Percentiles rank a stretch among this genome's conserved stretches.
phyloP scores from a whole-genome alignment of 2,329 filamentous ascomycete genomes.

The Cytospora piceicola region DNA sequence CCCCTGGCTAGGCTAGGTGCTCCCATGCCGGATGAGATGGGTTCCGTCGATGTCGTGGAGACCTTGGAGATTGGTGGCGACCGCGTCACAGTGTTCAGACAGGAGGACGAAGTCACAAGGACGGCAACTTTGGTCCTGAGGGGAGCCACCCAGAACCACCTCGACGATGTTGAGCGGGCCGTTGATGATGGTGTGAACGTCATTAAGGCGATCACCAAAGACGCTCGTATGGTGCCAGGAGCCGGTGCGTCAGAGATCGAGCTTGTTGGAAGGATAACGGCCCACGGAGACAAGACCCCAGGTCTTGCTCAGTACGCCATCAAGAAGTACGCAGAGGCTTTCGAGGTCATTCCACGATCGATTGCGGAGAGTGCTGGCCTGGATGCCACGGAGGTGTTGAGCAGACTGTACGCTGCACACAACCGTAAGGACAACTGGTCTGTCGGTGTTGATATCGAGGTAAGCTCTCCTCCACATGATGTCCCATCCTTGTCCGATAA shows the following conservation, averaged over 20 bases:
- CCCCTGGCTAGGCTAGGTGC: slow-evolving; percentile 94
- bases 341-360: slow-evolving; percentile 93
- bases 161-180: slow-evolving; percentile 94
- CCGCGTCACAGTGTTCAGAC: slow-evolving; percentile 96
- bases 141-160: slow-evolving; percentile 95
- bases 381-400: slow-evolving; percentile 95
- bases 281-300: slow-evolving; percentile 88
- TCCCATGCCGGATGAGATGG: slow-evolving; percentile 99
- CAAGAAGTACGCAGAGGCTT: slow-evolving; percentile 95
- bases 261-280: slow-evolving; percentile 88
- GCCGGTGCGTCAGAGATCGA: slow-evolving; percentile 95
- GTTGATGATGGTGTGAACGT: slow-evolving; percentile 99
- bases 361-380: slow-evolving; percentile 93
- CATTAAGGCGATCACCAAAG: slow-evolving; percentile 96
- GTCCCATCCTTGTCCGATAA: neutral
- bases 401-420: slow-evolving; percentile 90
- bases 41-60: slow-evolving; percentile 90
- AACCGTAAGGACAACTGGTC: slow-evolving; percentile 86
- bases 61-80: slow-evolving; percentile 97
- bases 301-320: slow-evolving; percentile 96
- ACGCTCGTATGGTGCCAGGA: slow-evolving; percentile 87
- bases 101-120: slow-evolving; percentile 89
- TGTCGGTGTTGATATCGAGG: slow-evolving; percentile 91
- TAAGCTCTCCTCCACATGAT: slow-evolving; percentile 40
- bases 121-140: slow-evolving; percentile 94